phyloP scores from a whole-genome alignment of 306 rosid species.

The Sicyos edulis region DNA sequence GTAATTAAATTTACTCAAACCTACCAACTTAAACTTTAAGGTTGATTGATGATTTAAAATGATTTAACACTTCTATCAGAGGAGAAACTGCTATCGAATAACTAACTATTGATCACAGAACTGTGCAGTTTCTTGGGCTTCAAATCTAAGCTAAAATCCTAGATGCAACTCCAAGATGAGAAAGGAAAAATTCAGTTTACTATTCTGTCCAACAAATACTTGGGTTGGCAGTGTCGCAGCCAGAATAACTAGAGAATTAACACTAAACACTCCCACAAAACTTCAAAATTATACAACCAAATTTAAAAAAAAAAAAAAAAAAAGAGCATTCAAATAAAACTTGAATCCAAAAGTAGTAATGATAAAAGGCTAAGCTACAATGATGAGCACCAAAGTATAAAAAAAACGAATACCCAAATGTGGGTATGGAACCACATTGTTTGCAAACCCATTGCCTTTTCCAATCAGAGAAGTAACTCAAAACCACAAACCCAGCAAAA shows the following conservation, averaged over 20 bases:
- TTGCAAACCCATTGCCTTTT: constrained; percentile 18
- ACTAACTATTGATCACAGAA: neutral
- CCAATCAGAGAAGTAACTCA: constrained; percentile 17
- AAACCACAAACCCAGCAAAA: constrained; percentile 21
- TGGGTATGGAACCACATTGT: constrained; percentile 9
- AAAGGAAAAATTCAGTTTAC: neutral
- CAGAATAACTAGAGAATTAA: neutral
- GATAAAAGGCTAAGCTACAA: neutral
- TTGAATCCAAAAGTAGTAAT: neutral
- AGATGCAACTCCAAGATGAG: constrained; percentile 5
- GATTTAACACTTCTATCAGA: neutral
- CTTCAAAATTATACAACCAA: neutral
- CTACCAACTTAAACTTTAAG: too few relatives aligned
- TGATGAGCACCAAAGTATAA: constrained; percentile 7
- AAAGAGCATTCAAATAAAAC: neutral
- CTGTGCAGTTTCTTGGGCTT: neutral
- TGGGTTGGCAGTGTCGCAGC: neutral
- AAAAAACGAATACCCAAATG: neutral
- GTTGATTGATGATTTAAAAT: too few relatives aligned
- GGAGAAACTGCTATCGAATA: constrained; percentile 6
- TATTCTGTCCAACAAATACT: neutral
- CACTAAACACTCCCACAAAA: constrained; percentile 3
- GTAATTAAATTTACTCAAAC: too few relatives aligned
- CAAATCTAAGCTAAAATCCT: neutral
- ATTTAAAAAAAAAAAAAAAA: too few relatives aligned